Percentiles rank a stretch among this genome's conserved stretches.
phyloP scores from a whole-genome alignment of 1,284 basidiomycete genomes.

The Cryptococcus sp. region DNA sequence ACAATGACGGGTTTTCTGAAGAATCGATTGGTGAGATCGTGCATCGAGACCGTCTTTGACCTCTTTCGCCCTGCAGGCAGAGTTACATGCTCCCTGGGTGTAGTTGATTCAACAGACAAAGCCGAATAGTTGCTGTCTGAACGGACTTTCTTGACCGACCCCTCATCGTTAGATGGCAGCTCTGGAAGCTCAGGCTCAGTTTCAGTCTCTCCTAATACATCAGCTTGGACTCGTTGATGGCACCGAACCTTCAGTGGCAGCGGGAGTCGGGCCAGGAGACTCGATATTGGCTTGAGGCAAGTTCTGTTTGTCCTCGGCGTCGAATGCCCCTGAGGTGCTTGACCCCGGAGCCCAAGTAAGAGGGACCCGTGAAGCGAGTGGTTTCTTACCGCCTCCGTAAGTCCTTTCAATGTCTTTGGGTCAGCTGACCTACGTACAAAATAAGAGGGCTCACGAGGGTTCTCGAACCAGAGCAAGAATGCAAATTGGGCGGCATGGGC shows the following conservation, averaged over 20 bases:
- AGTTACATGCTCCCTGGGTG: conserved; percentile 4
- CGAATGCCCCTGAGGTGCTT: conserved; percentile 1
- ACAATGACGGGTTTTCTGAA: conserved; percentile 85
- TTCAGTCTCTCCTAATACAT: conserved; percentile 56
- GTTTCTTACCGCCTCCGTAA: conserved; percentile 77
- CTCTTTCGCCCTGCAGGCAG: conserved; percentile 11
- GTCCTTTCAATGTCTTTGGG: conserved; percentile 79
- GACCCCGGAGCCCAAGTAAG: conserved; percentile 41
- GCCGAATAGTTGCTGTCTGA: conserved; percentile 26
- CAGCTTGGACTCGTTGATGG: not conserved
- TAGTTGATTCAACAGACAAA: conserved; percentile 7
- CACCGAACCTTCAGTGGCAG: conserved; percentile 63
- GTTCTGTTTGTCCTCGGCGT: conserved; percentile 2
- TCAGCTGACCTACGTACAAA: conserved; percentile 13
- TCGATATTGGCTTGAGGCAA: conserved; percentile 6
- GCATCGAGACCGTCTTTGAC: conserved; percentile 58
- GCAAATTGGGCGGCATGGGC: conserved; percentile 94
- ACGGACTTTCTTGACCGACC: conserved; percentile 19
- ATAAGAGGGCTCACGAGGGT: conserved; percentile 67
- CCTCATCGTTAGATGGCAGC: conserved; percentile 17
- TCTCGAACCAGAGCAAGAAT: conserved; percentile 95
- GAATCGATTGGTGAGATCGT: conserved; percentile 85
- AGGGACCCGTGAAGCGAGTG: conserved; percentile 76
- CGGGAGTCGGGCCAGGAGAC: conserved; percentile 52
- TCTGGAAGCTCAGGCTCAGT: conserved; percentile 53